Evolutionary conservation across 169 alveolate species (phyloP).

Genomic region (Cryptosporidium sp.): DNA sequence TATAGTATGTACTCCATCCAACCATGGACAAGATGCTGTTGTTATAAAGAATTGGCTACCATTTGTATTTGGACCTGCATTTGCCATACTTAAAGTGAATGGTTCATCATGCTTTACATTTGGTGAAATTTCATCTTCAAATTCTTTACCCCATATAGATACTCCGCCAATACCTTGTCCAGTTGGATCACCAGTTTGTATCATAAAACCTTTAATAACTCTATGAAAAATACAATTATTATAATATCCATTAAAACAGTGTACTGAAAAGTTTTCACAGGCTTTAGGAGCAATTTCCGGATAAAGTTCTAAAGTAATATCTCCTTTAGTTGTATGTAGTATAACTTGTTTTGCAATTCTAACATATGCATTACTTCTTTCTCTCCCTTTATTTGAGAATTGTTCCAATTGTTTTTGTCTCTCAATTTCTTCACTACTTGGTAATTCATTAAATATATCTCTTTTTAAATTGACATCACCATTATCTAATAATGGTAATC

Average conservation of each 20-base stretch:
- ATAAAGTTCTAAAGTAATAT: conserved; percentile 93
- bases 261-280: conserved; percentile 96
- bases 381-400: conserved; percentile 33
- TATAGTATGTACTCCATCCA: conserved; percentile 98
- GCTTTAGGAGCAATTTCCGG: conserved; percentile 93
- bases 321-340: conserved; percentile 98
- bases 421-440: conserved; percentile 82
- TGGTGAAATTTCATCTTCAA: conserved; percentile 96
- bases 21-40: conserved; percentile 96
- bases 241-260: conserved; percentile 94
- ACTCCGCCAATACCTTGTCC: conserved; percentile 99
- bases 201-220: conserved; percentile 96
- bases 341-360: conserved; percentile 90
- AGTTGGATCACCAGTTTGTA: conserved; percentile 98
- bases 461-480: conserved; percentile 87
- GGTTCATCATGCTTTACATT: conserved; percentile 94
- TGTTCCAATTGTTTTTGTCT: conserved; percentile 68
- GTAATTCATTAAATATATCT: conserved; percentile 92
- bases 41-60: conserved; percentile 98
- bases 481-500: conserved; percentile 79
- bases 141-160: conserved; percentile 93
- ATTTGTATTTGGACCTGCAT: conserved; percentile 98
- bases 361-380: conserved; percentile 42
- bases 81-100: conserved; percentile 98
- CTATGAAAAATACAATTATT: conserved; percentile 87